phyloP scores from a whole-genome alignment of 2,329 filamentous ascomycete species.

The Ceratocystis smalleyi region DNA sequence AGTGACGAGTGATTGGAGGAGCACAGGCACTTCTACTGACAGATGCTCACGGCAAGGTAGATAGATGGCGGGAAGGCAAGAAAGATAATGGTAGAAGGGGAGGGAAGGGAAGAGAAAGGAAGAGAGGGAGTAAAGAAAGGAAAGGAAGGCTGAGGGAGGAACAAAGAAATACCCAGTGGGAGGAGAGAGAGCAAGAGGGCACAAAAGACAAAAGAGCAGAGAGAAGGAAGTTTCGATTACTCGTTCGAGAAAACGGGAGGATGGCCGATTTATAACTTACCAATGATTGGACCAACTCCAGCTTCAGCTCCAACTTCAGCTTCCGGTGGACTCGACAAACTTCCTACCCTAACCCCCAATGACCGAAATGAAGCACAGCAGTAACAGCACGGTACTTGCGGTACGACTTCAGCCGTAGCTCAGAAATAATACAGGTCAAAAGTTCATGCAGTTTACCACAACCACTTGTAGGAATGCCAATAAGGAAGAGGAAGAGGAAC shows the following conservation, averaged over 20 bases:
- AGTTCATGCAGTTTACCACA: background rate
- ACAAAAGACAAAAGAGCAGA: background rate
- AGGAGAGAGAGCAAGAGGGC: background rate
- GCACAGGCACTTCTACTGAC: background rate
- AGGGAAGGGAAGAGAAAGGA: background rate
- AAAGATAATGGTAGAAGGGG: background rate
- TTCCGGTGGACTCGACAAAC: background rate
- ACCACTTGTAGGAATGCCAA: background rate
- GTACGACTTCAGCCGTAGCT: background rate
- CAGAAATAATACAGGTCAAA: background rate
- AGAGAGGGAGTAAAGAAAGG: background rate
- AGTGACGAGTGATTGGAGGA: background rate
- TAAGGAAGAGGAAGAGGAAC: background rate
- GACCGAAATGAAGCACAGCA: background rate
- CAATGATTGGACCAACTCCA: background rate
- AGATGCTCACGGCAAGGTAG: background rate
- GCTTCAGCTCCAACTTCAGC: too few species aligned
- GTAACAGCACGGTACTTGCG: background rate
- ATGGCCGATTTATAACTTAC: background rate
- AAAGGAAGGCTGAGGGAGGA: background rate
- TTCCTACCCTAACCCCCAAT: background rate
- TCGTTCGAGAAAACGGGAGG: background rate
- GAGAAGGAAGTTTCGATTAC: background rate
- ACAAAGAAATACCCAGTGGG: background rate
- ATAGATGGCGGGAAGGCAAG: background rate